Evolutionary conservation across 2,329 filamentous ascomycete genomes (phyloP), one percentile per base, ranked within the genome.

Genomic region (Albifimbria verrucaria): DNA sequence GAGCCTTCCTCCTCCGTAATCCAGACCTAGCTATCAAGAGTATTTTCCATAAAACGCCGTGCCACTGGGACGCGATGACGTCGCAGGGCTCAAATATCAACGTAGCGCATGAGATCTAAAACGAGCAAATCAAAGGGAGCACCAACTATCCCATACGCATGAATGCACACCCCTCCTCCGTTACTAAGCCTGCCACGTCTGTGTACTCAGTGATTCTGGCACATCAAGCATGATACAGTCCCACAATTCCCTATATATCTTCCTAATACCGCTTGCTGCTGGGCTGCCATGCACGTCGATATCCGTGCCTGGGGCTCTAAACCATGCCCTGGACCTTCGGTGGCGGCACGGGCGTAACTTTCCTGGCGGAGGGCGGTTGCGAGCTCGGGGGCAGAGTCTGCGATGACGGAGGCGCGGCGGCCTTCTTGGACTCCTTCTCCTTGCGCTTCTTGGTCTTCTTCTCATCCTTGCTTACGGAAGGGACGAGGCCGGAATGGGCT

Each of bases 391-490:
- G 52, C 15, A 57, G 56, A 42, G 54, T 59, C 49, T 59, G 59
- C 18, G 55, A 55, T 3, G 53, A 53, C 2, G 57, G 52, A 15
- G 50, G 47, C 11, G 45, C 51, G 12, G 45, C 49, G 17, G 58
- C 52, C 47, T 57, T 58, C 50, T 59, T 59, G 47, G 28, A 49
- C 36, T 64, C 59, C 52, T 64, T 65, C 9, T 61, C 62, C 55
- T 66, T 70, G 51, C 58, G 54, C 58, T 65, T 70, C 54, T 62
- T 68, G 7, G 54, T 39, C 51, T 67, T 68, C 56, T 65, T 69
- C 48, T 64, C 58, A 26, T 50, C 56, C 54, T 66, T 66, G 51
- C 52, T 53, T 22, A 57, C 52, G 26, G 56, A 52, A 18, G 68
- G 62, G 60, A 63, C 3, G 58, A 51, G 26, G 48, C 17, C 3